Base-by-base conservation (phyloP, 2,329 filamentous ascomycete species). In the Thielaviopsis populi region DNA sequence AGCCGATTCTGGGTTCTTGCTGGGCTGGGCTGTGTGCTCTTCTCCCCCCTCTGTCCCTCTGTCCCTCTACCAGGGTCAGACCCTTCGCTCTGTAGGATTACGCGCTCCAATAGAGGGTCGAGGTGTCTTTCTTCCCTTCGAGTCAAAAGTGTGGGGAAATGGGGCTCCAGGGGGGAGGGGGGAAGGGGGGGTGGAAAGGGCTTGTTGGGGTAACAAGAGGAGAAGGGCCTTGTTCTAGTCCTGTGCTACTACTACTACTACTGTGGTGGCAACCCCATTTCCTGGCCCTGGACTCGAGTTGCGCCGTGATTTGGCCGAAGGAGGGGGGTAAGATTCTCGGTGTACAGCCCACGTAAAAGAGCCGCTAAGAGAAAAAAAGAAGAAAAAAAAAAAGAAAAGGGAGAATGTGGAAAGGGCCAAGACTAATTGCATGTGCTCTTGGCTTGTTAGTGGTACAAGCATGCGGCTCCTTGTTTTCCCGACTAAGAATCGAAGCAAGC, bases 261-360 rank as follows among this genome's bases (percentile, higher is more conserved):
- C 24, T 56, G 27, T 37, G 24, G 53, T 54, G 24, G 24, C 50
- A 30, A 17, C 50, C 24, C 24, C 53, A n/a, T 56, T 19, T 19
- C n/a, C 7, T 11, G 53, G 53, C 53, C 53, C 53, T 56, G 30
- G 30, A 37, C 53, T 37, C 53, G 53, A 56, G 27, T 56, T 56
- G 24, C 53, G 53, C 53, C 53, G 53, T 56, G 53, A 37, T 56
- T 56, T 56, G 53, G 53, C 53, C 53, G 53, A 56, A 56, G 53
- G 53, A 56, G 53, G 53, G 30, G 50, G 53, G 53, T 37, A 30
- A 56, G 53, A 56, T 56, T 56, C 53, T 56, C 53, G 53, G 53
- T 56, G 53, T 56, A 33, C 15, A 33, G 11, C 46, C 46, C 46
- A 50, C 22, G 46, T 50, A 22, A 50, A 50, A 50, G 46, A 50